Evolutionary conservation across 2,329 filamentous ascomycete genomes (phyloP).

Genomic region (Blumeria hordei): DNA sequence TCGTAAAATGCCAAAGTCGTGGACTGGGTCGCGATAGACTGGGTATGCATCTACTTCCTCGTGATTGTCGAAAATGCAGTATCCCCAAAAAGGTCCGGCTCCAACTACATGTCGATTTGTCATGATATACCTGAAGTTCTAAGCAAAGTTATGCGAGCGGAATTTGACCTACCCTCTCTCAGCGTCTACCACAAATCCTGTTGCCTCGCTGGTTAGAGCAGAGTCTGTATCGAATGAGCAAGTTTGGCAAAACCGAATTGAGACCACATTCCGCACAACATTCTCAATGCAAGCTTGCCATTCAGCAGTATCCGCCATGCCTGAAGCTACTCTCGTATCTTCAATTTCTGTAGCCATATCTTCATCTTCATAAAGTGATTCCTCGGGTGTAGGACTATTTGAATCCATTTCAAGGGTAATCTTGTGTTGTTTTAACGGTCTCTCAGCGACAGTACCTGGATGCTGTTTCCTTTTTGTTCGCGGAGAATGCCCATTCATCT

Average conservation of each 20-base stretch:
- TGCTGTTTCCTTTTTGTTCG: slow-evolving; percentile 15
- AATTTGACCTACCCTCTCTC: slow-evolving; percentile 37
- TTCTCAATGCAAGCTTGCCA: slow-evolving; percentile 93
- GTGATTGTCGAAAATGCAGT: slow-evolving; percentile 96
- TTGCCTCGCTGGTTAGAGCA: slow-evolving; percentile 82
- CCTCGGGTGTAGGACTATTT: slow-evolving; percentile 14
- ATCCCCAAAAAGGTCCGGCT: slow-evolving; percentile 90
- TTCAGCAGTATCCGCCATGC: slow-evolving; percentile 38
- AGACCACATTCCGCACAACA: slow-evolving; percentile 86
- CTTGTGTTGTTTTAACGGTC: slow-evolving; percentile 15
- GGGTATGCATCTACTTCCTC: slow-evolving; percentile 90
- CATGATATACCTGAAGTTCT: slow-evolving; percentile 38
- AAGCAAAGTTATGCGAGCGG: background rate
- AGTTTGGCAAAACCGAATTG: slow-evolving; percentile 97
- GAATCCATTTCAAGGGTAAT: slow-evolving; percentile 15
- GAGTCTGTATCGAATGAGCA: slow-evolving; percentile 95
- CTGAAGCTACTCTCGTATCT: slow-evolving; percentile 16
- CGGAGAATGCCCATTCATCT: slow-evolving; percentile 12
- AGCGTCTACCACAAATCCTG: slow-evolving; percentile 91
- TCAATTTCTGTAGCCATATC: slow-evolving; percentile 15
- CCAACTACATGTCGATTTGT: slow-evolving; percentile 88
- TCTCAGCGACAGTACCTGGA: slow-evolving; percentile 9
- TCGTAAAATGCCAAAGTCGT: slow-evolving; percentile 91
- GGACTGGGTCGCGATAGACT: slow-evolving; percentile 91
- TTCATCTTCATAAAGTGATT: slow-evolving; percentile 14